Base-by-base conservation (phyloP, 495 filamentous ascomycete genomes). In the Penicillium robsamsonii region DNA sequence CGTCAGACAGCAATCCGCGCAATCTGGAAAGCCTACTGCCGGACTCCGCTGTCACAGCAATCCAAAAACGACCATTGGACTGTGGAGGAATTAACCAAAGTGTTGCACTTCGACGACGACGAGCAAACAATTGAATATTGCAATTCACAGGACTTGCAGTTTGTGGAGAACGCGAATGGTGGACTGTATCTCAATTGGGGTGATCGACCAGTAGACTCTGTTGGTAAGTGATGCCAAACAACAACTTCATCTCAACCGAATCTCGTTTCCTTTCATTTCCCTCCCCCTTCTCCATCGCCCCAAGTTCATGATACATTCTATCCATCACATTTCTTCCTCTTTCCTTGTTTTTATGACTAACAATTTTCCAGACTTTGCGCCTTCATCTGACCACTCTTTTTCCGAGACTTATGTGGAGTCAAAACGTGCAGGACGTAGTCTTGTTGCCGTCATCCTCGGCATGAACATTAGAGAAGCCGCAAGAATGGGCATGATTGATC, bases 11-110 rank as follows among this genome's bases (percentile, higher is more conserved):
- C 91, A 5, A 78, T 97, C 43, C 85, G 85, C 53, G 81, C 85
- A 2, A 81, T 97, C 10, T 81, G 75, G 73, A 79, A 75, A 49
- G 79, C 71, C 6, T 86, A 81, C 56, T 75, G 75, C 31, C 79
- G 79, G 18, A 71, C 68, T 33, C 80, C 82, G 1, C 80, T 81
- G 53, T 82, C 85, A 5, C 81, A 82, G 61, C 84, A 82, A 61
- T 83, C 84, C 51, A 87, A 84, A 24, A 87, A 86, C 4, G 83
- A 89, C 46, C 91, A 95, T 55, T 89, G 91, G 79, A 89, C 84
- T 1, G 66, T 91, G 18, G 69, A 80, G 2, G 79, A 87, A 41
- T 67, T 96, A 40, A 86, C 86, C 50, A 70, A 74, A 18, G 77
- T 84, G 8, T 72, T 97, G 33, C 81, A 81, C 42, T 91, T 96